Evolutionary conservation across 176 grass and related monocot genomes (phyloP).

Genomic region (bread wheat (Triticum aestivum)): DNA sequence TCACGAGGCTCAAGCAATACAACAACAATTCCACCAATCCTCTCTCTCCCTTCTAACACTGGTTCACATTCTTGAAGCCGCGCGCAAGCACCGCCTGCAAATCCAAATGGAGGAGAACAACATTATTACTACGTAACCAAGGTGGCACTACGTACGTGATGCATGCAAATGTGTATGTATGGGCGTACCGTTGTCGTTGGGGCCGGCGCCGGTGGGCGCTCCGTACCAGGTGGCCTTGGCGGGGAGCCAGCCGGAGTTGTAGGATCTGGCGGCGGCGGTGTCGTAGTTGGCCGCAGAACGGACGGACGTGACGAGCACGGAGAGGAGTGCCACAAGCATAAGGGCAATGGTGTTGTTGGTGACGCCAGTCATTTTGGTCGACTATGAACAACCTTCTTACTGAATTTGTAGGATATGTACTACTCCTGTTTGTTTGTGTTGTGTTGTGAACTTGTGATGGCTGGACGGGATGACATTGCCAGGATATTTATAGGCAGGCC

Average conservation of each 20-base stretch:
- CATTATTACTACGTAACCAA: neutral
- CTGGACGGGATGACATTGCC: neutral
- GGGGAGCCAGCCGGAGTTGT: slow-evolving; percentile 25
- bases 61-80: slow-evolving; percentile 50
- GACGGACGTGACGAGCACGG: slow-evolving; percentile 9
- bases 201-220: slow-evolving; percentile 49
- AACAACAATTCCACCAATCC: no score
- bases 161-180: neutral
- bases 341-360: neutral
- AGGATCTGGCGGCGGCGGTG: neutral
- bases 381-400: no score
- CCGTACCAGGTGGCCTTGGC: slow-evolving; percentile 73
- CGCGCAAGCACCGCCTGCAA: slow-evolving; percentile 54
- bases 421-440: neutral
- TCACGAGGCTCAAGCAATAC: no score
- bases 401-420: no score
- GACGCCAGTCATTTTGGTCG: neutral
- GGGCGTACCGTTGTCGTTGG: slow-evolving; percentile 40
- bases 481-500: slow-evolving; percentile 34
- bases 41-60: neutral
- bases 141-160: neutral
- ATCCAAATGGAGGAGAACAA: neutral
- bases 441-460: neutral
- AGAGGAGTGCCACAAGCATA: neutral
- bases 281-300: neutral